Percentiles rank a stretch among this genome's conserved stretches.
phyloP scores from a whole-genome alignment of 1,139 yeast genomes.

The Candida mesenterica region DNA sequence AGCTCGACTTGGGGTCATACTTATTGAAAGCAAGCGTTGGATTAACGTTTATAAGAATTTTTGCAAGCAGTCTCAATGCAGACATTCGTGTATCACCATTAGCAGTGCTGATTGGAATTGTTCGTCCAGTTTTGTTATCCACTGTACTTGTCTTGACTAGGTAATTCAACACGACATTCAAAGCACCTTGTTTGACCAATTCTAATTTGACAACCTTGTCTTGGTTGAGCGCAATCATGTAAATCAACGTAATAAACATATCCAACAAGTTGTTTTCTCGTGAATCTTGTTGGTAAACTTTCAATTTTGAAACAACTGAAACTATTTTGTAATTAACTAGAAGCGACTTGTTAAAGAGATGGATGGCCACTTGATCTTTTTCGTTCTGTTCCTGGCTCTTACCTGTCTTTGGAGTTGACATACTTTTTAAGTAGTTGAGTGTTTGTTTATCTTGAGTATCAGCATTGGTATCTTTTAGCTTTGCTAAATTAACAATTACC shows the following conservation, averaged over 20 bases:
- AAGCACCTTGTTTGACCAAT: slow-evolving; percentile 47
- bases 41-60: slow-evolving; percentile 43
- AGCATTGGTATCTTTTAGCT: slow-evolving; percentile 21
- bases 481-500: slow-evolving; percentile 37
- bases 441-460: slow-evolving; percentile 18
- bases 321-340: slow-evolving; percentile 27
- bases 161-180: slow-evolving; percentile 37
- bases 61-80: slow-evolving; percentile 40
- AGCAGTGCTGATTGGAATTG: background rate
- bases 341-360: slow-evolving; percentile 31
- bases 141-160: slow-evolving; percentile 34
- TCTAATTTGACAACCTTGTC: slow-evolving; percentile 28
- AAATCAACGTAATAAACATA: slow-evolving; percentile 24
- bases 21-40: slow-evolving; percentile 40
- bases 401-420: slow-evolving; percentile 28
- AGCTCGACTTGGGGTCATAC: slow-evolving; percentile 37
- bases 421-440: slow-evolving; percentile 31
- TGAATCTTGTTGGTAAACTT: slow-evolving; percentile 17
- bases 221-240: slow-evolving; percentile 27
- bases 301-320: slow-evolving; percentile 25
- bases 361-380: slow-evolving; percentile 27
- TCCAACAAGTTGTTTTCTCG: slow-evolving; percentile 15
- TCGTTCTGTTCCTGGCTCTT: slow-evolving; percentile 18
- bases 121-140: slow-evolving; percentile 9
- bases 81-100: slow-evolving; percentile 22